Conservation (phyloP, 176 grass and related monocot genomes). For the Carex littledalei region DNA sequence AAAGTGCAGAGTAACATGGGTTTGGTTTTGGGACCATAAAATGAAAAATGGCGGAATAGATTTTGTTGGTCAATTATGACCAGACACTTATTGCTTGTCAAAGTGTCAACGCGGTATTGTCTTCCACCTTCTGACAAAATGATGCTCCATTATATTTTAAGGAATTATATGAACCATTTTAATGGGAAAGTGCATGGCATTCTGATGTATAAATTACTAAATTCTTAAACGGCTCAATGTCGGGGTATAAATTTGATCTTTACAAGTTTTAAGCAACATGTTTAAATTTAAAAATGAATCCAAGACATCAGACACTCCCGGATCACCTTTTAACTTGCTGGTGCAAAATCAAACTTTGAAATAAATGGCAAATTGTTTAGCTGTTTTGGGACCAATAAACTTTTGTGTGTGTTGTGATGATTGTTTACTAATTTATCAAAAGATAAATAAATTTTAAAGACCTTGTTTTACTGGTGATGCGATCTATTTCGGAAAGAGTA, state of each 20-base stretch:
- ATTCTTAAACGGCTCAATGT: too few relatives aligned
- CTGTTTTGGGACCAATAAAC: background rate
- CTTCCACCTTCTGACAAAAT: background rate
- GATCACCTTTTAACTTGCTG: background rate
- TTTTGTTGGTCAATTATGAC: conserved; percentile 10
- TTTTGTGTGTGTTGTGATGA: background rate
- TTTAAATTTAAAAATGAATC: too few relatives aligned
- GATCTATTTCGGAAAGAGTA: too few relatives aligned
- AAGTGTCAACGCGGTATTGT: conserved; percentile 6
- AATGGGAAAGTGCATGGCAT: too few relatives aligned
- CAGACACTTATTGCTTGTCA: conserved; percentile 1
- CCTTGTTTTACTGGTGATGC: background rate
- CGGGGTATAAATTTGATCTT: too few relatives aligned
- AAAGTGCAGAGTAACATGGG: background rate
- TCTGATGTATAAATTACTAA: too few relatives aligned
- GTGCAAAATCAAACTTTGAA: background rate
- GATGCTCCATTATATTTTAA: background rate
- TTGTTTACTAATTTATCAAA: background rate
- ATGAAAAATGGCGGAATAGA: background rate
- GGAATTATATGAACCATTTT: background rate
- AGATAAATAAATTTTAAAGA: background rate
- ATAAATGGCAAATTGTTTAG: background rate
- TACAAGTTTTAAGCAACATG: too few relatives aligned
- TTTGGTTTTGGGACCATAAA: conserved; percentile 1
- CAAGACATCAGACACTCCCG: too few relatives aligned